These are phyloP conservation scores for Populus pruinosa DNA, from an alignment of 345 rosid genomes.

Conservation along the genomic window DNA sequence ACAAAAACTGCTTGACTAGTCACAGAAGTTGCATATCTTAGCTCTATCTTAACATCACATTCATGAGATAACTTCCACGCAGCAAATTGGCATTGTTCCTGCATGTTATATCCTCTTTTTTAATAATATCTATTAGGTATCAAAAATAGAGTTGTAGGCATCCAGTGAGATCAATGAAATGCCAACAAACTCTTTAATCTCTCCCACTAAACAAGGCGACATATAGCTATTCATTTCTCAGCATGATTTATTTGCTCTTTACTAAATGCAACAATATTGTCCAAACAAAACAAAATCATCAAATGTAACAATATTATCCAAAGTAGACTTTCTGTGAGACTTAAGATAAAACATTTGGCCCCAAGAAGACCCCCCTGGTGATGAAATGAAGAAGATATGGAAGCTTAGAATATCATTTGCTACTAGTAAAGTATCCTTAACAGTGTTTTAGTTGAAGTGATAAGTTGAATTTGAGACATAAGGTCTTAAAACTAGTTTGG, in stretches of 20 bases:
- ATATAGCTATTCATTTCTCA: neutral
- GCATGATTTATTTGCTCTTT: neutral
- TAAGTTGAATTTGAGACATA: too few species aligned
- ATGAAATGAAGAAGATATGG: neutral
- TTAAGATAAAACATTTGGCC: too few species aligned
- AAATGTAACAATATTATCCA: neutral
- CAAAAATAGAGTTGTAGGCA: neutral
- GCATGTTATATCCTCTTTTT: neutral
- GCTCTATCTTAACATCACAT: neutral
- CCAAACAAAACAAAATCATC: too few species aligned
- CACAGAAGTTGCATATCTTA: neutral
- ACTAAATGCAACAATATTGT: too few species aligned
- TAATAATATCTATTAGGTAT: neutral
- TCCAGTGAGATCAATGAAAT: neutral
- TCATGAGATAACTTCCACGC: neutral
- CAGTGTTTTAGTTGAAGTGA: too few species aligned
- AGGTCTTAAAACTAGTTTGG: too few species aligned
- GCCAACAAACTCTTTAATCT: neutral
- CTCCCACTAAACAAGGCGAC: neutral
- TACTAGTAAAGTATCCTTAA: too few species aligned
- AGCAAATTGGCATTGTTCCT: neutral
- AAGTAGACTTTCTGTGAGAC: neutral
- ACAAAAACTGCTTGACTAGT: neutral
- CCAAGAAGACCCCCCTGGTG: neutral
- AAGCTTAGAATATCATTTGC: neutral